Evolutionary conservation across 306 rosid genomes (phyloP), one percentile per base, ranked within the genome.

Genomic region (Heteromeles arbutifolia): DNA sequence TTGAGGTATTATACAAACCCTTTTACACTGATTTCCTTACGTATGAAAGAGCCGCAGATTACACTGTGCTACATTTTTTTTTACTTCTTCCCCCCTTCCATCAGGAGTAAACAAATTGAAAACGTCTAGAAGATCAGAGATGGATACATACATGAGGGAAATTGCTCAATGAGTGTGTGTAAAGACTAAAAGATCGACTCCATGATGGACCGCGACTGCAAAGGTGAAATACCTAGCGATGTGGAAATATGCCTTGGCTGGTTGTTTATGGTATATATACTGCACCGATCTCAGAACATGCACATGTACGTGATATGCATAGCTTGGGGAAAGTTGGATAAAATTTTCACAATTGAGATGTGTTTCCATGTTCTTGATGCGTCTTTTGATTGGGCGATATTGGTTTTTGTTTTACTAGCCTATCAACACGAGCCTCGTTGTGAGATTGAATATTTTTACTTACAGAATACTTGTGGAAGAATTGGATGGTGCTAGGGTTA

Each of bases 1-100:
- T 82, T 8, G 86, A 86, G 93, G 98, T 90, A 86, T 32, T 3
- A 41, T 67, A 65, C 78, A 71, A 29, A 10, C 18, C 28, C 61
- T 74, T 74, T 22, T 34, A 29, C 10, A 15, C 43, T 37, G 17
- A 28, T 32, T 57, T 37, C 34, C 3, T 63, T 67, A 1, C 21
- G 54, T 37, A 26, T 65, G 26, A 34, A 37, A 61, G 69, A 41
- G 75, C 53, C 58, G 32, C 29, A 4, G 26, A 52, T 56, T 39
- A 15, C 19, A 37, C 37, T 64, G 39, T 45, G 52, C 74, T 65
- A n/a, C 44, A 32, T 39, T 59, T 62, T 15, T 53, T 5, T 29
- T 41, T 4, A 65, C 21, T 74, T 82, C 11, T 73, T 67, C 70
- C 72, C 72, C 15, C 74, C 9, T 75, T 41, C 34, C 56, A 65